phyloP scores from a whole-genome alignment of 768 basidiomycete species.

The Lentinula aciculospora region DNA sequence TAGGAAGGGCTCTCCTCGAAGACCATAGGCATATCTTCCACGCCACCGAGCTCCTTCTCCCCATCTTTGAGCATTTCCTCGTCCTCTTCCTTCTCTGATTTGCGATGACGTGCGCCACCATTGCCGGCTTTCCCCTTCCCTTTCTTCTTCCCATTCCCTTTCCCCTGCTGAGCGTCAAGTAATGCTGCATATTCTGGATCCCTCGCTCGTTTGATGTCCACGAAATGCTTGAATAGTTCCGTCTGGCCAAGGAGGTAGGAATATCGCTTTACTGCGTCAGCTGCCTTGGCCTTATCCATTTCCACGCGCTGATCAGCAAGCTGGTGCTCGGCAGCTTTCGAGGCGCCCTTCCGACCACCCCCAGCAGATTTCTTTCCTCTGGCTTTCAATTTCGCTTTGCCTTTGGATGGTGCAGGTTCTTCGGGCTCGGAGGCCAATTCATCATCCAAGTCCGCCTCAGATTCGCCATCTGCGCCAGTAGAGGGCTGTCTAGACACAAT shows the following conservation, averaged over 20 bases:
- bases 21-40: slow-evolving; percentile 86
- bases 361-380: slow-evolving; percentile 15
- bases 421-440: slow-evolving; percentile 54
- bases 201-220: slow-evolving; percentile 90
- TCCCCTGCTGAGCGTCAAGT: slow-evolving; percentile 69
- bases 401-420: slow-evolving; percentile 20
- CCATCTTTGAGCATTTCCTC: slow-evolving; percentile 90
- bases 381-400: background rate
- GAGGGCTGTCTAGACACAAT: slow-evolving; percentile 82
- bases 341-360: slow-evolving; percentile 37
- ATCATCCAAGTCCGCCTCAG: slow-evolving; percentile 52
- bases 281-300: slow-evolving; percentile 86
- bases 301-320: slow-evolving; percentile 68
- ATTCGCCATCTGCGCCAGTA: slow-evolving; percentile 73
- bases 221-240: slow-evolving; percentile 96
- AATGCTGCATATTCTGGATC: slow-evolving; percentile 92
- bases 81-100: slow-evolving; percentile 98
- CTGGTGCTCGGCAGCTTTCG: slow-evolving; percentile 67
- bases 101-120: slow-evolving; percentile 76
- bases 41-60: slow-evolving; percentile 65
- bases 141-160: slow-evolving; percentile 66
- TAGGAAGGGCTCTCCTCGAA: slow-evolving; percentile 92
- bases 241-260: slow-evolving; percentile 98
- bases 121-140: slow-evolving; percentile 57
- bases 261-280: slow-evolving; percentile 94